These are phyloP conservation scores for Cladorrhinum samala DNA, from an alignment of 495 filamentous ascomycete genomes.

Conservation along the genomic window DNA sequence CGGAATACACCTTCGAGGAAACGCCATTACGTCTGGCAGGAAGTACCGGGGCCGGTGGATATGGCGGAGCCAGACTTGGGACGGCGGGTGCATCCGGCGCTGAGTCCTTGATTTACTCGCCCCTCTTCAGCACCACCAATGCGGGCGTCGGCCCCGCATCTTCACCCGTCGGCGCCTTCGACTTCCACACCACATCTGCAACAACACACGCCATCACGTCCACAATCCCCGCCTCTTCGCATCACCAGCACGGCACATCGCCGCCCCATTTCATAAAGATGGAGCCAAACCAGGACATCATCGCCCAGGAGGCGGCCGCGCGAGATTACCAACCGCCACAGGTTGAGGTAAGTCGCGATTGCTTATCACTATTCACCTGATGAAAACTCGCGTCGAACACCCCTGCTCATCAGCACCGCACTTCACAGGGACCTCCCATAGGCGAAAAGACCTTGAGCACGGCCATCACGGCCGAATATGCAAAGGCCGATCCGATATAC, in stretches of 20 bases:
- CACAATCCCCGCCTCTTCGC: constrained; percentile 18
- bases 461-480: constrained; percentile 79
- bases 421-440: constrained; percentile 71
- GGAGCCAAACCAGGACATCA: constrained; percentile 37
- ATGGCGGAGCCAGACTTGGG: constrained; percentile 12
- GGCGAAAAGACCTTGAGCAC: constrained; percentile 71
- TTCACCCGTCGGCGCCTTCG: constrained; percentile 20
- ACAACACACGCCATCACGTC: constrained; percentile 20
- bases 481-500: constrained; percentile 80
- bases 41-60: constrained; percentile 5
- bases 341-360: constrained; percentile 47
- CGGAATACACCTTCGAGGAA: constrained; percentile 40
- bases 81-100: constrained; percentile 16
- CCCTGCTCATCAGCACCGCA: constrained; percentile 9
- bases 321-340: constrained; percentile 57
- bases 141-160: constrained; percentile 28
- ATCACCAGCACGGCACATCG: constrained; percentile 12
- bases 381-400: neutral
- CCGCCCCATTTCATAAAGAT: constrained; percentile 31
- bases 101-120: constrained; percentile 18
- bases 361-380: constrained; percentile 1
- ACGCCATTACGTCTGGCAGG: constrained; percentile 33
- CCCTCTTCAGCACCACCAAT: constrained; percentile 26
- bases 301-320: constrained; percentile 50
- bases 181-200: constrained; percentile 23